Evolutionary conservation across 83 land plant species (phyloP).

Genomic region (Thuja plicata): DNA sequence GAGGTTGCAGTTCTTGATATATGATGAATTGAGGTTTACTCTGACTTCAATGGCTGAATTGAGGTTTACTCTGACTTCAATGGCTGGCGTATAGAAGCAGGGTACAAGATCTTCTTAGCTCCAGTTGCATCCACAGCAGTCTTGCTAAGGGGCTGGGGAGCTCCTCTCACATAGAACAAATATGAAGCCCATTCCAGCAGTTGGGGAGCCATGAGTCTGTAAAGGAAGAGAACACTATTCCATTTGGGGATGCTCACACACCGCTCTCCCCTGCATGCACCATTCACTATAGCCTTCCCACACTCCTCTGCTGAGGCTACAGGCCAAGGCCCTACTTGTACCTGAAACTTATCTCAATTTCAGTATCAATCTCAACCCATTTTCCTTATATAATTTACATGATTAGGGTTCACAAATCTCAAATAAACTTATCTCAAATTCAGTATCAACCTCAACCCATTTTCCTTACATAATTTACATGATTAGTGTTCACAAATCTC

Average conservation of each 20-base stretch:
- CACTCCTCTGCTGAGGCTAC: slow-evolving; percentile 34
- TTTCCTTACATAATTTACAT: too few relatives aligned
- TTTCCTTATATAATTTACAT: too few relatives aligned
- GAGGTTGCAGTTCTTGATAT: too few relatives aligned
- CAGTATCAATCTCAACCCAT: too few relatives aligned
- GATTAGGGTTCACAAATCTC: too few relatives aligned
- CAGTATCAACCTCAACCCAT: too few relatives aligned
- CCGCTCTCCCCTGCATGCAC: slow-evolving; percentile 44
- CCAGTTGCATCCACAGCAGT: slow-evolving; percentile 23
- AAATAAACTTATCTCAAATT: too few relatives aligned
- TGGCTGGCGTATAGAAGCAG: slow-evolving; percentile 19
- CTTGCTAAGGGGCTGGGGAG: slow-evolving; percentile 21
- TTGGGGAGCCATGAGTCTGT: slow-evolving; percentile 59
- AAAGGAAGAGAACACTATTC: slow-evolving; percentile 35
- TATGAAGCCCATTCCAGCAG: slow-evolving; percentile 40
- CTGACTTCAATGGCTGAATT: not conserved
- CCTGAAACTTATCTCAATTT: slow-evolving; percentile 18
- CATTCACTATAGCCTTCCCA: slow-evolving; percentile 52
- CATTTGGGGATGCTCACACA: slow-evolving; percentile 57
- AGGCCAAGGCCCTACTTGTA: slow-evolving; percentile 39
- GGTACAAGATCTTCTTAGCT: slow-evolving; percentile 30
- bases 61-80: not conserved
- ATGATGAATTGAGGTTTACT: not conserved
- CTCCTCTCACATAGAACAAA: slow-evolving; percentile 23
- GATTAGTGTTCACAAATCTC: too few relatives aligned